phyloP scores from a whole-genome alignment of 2,329 filamentous ascomycete genomes.

The Fusarium mundagurra region DNA sequence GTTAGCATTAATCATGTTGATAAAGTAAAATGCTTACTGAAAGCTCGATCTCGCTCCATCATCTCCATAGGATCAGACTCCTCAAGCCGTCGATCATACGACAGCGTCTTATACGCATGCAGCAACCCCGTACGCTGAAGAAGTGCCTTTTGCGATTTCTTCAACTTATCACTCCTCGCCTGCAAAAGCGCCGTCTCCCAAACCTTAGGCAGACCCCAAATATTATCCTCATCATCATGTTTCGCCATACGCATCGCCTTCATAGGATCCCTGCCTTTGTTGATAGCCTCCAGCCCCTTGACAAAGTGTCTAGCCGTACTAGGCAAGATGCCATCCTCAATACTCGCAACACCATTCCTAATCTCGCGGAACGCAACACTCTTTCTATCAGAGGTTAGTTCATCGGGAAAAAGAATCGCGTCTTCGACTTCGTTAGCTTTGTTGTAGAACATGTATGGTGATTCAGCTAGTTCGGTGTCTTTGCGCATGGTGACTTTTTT shows the following conservation, averaged over 20 bases:
- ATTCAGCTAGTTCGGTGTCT: background rate
- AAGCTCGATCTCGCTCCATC: constrained; percentile 41
- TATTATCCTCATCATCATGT: constrained; percentile 14
- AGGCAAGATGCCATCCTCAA: constrained; percentile 26
- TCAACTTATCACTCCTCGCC: background rate
- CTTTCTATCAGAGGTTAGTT: constrained; percentile 17
- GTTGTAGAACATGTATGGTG: constrained; percentile 43
- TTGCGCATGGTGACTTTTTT: constrained; percentile 1
- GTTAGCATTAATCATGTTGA: background rate
- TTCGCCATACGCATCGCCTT: background rate
- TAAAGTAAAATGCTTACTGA: constrained; percentile 14
- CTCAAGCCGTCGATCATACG: constrained; percentile 4
- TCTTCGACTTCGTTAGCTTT: constrained; percentile 39
- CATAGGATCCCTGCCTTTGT: constrained; percentile 11
- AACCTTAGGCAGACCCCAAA: constrained; percentile 37
- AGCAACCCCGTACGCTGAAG: constrained; percentile 19
- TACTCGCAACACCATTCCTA: constrained; percentile 33
- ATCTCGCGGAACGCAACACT: constrained; percentile 37
- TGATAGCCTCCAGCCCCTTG: constrained; percentile 23
- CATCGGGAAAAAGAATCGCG: constrained; percentile 41
- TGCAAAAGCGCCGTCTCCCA: constrained; percentile 37
- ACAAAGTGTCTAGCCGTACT: constrained; percentile 10
- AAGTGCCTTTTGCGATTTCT: background rate
- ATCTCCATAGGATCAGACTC: constrained; percentile 27
- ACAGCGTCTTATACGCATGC: background rate